These are phyloP conservation scores for Pseudogymnoascus sp. DNA, from an alignment of 2,329 filamentous ascomycete genomes.

Conservation along the genomic window DNA sequence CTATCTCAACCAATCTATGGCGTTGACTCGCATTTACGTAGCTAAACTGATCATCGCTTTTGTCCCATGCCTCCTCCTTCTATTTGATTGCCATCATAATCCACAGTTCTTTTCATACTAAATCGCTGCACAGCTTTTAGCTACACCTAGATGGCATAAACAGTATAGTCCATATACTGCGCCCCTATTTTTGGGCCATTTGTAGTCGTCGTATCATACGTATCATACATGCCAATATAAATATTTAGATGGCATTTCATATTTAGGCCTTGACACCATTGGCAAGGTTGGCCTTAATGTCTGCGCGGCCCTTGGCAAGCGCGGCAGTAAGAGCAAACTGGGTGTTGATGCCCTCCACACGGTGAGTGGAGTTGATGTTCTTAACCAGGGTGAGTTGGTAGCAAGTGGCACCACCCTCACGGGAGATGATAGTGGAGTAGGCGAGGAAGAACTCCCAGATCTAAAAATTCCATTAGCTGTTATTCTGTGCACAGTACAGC, in stretches of 20 bases:
- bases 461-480: constrained; percentile 30
- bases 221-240: constrained; percentile 4
- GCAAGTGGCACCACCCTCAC: constrained; percentile 68
- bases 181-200: not conserved
- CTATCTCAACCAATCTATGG: not conserved
- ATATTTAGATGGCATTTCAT: constrained; percentile 7
- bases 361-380: constrained; percentile 76
- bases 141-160: not conserved
- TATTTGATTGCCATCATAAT: constrained; percentile 8
- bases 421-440: constrained; percentile 65
- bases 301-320: constrained; percentile 33
- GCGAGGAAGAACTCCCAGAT: constrained; percentile 81
- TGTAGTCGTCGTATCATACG: constrained; percentile 8
- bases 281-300: not conserved
- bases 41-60: constrained; percentile 4
- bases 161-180: constrained; percentile 7
- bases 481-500: not conserved
- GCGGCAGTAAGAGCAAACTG: constrained; percentile 60
- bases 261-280: constrained; percentile 5
- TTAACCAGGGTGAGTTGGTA: constrained; percentile 73
- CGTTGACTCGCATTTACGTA: constrained; percentile 1
- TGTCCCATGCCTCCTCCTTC: not conserved
- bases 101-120: not conserved
- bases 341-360: constrained; percentile 60
- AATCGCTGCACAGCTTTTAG: constrained; percentile 1